A percentile compares a stretch with the other conserved stretches of the same genome.
Conservation (phyloP, 805 yeast species). For the Wickerhamomyces rabaulensis region DNA sequence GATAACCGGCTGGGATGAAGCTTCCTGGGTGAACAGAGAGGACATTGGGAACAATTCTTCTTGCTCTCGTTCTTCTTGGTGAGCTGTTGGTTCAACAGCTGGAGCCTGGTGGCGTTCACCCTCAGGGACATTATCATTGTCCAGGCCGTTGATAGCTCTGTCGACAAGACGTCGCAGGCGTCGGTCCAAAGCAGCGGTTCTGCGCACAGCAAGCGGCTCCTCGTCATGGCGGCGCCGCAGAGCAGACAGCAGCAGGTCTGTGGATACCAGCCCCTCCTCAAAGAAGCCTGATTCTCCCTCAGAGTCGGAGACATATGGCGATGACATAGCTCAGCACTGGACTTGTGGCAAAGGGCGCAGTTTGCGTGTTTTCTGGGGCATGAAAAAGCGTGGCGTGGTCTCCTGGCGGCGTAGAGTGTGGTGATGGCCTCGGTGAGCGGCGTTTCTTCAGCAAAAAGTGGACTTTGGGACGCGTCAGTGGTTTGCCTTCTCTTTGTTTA, state of each 20-base stretch:
- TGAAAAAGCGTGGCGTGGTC: background rate
- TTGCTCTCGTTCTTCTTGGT: too few relatives aligned
- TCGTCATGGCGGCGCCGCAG: background rate
- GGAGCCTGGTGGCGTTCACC: too few relatives aligned
- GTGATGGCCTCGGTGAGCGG: background rate
- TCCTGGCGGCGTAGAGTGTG: background rate
- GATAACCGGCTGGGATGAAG: background rate
- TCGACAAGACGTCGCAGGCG: background rate
- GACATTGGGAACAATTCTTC: background rate
- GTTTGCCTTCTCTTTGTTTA: background rate
- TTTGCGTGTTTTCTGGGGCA: background rate
- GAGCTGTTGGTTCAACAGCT: too few relatives aligned
- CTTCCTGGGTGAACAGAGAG: background rate
- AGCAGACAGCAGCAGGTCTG: background rate
- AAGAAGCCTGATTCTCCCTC: slow-evolving; percentile 9
- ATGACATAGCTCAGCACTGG: background rate
- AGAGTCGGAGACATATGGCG: slow-evolving; percentile 7
- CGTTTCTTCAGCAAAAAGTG: background rate
- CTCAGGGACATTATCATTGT: background rate
- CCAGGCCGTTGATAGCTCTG: background rate
- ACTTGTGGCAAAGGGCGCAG: background rate
- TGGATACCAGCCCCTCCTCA: background rate
- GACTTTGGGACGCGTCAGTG: background rate
- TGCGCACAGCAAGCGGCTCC: background rate
- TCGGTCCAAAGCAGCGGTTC: background rate